Evolutionary conservation across 2,329 filamentous ascomycete species (phyloP).

Genomic region (Didymella arachidicola): DNA sequence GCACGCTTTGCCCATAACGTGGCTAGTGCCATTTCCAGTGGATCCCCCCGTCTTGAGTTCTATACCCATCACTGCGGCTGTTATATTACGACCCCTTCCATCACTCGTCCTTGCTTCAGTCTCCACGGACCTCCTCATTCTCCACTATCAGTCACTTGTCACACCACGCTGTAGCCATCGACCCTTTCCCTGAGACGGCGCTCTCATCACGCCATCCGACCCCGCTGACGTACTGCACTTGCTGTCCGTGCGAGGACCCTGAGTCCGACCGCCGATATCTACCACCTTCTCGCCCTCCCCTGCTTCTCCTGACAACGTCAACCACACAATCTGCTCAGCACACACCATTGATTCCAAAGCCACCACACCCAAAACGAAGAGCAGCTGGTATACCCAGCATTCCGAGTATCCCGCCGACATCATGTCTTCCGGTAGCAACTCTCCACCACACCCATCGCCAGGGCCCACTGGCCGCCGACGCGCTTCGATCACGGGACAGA

Average conservation of each 20-base stretch:
- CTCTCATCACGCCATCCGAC: constrained; percentile 38
- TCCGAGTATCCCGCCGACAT: constrained; percentile 24
- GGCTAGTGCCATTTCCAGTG: constrained; percentile 3
- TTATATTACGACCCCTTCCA: constrained; percentile 38
- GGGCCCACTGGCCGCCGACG: constrained; percentile 52
- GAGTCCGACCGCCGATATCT: constrained; percentile 34
- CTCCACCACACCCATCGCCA: constrained; percentile 50
- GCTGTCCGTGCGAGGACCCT: constrained; percentile 25
- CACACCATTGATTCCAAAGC: constrained; percentile 10
- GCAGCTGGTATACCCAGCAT: background rate
- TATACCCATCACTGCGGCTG: constrained; percentile 24
- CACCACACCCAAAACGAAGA: background rate
- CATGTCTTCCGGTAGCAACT: constrained; percentile 52
- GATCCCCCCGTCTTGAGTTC: constrained; percentile 18
- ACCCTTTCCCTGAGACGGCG: constrained; percentile 20
- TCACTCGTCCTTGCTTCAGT: constrained; percentile 21
- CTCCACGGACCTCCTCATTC: constrained; percentile 15
- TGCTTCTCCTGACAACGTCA: constrained; percentile 21
- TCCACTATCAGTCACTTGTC: constrained; percentile 19
- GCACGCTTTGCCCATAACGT: constrained; percentile 27
- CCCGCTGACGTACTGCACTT: constrained; percentile 37
- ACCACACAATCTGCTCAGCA: constrained; percentile 1
- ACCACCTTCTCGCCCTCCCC: constrained; percentile 28
- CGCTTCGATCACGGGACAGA: constrained; percentile 58
- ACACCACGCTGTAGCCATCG: constrained; percentile 28